Percentiles rank a stretch among this genome's conserved stretches.
Conservation (phyloP, 1,284 basidiomycete species). For the Rhodotorula mucilaginosa region DNA sequence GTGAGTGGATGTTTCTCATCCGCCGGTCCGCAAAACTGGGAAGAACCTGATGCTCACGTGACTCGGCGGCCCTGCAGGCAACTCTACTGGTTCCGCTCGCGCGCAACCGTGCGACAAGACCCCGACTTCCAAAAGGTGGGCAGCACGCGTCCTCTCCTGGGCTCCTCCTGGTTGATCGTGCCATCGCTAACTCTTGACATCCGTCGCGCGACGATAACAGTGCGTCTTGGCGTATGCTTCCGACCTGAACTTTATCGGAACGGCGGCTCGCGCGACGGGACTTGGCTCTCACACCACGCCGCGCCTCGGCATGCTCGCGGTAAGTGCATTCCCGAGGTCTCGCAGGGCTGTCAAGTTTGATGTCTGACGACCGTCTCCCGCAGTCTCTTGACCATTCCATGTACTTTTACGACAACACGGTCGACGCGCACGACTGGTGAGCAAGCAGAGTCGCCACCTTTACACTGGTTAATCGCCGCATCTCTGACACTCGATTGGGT, state of each 20-base stretch:
- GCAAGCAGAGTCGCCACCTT: background rate
- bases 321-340: conserved; percentile 9
- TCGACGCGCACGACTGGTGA: conserved; percentile 35
- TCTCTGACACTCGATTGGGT: too few species aligned
- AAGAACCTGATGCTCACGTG: background rate
- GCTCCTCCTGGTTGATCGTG: background rate
- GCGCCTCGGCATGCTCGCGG: conserved; percentile 62
- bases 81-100: conserved; percentile 74
- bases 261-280: conserved; percentile 64
- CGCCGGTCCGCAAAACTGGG: background rate
- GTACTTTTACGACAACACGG: conserved; percentile 46
- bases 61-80: conserved; percentile 47
- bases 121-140: conserved; percentile 74
- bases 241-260: conserved; percentile 65
- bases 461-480: background rate
- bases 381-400: conserved; percentile 76
- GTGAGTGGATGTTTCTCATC: conserved; percentile 26
- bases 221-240: conserved; percentile 83
- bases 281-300: conserved; percentile 53
- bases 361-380: background rate
- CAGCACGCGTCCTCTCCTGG: background rate
- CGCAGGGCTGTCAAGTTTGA: background rate
- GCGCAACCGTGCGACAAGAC: conserved; percentile 64
- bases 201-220: conserved; percentile 51
- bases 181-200: too few species aligned